Evolutionary conservation across 345 rosid genomes (phyloP), one percentile per base, ranked within the genome.

Genomic region (Raphanus raphanistrum): DNA sequence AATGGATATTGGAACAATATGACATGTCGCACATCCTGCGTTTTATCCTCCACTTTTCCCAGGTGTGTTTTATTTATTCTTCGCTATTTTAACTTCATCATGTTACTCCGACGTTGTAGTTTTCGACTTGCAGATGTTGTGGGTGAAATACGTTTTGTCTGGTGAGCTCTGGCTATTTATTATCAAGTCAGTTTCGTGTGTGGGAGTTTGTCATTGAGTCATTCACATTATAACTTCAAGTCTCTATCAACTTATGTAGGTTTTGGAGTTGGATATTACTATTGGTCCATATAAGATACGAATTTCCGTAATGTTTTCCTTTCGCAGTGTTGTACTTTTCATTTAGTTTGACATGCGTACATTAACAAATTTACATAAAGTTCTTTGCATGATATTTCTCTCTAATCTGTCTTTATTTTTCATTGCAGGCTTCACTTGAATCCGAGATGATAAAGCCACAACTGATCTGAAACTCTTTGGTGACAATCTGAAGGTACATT

Each of bases 1-100:
- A 70, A 90, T 90, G 57, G 99, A 95, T 84, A 95, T 92, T 73
- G 98, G 99, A 45, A 92, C 98, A 4, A 89, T 95, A 1, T 94
- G 98, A 21, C 99, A 95, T 83, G 99, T 87, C 4, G 86, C 75
- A 21, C 98, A 95, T 68, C 93, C 89, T 33, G n/a, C n/a, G n/a
- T n/a, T n/a, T n/a, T n/a, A n/a, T n/a, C n/a, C n/a, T n/a, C n/a
- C n/a, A n/a, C n/a, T n/a, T n/a, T n/a, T n/a, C n/a, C n/a, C n/a
- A n/a, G n/a, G n/a, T n/a, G n/a, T n/a, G n/a, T n/a, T n/a, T n/a
- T n/a, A n/a, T n/a, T n/a, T n/a, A n/a, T n/a, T n/a, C n/a, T n/a
- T n/a, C n/a, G n/a, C n/a, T n/a, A n/a, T n/a, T n/a, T n/a, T n/a
- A n/a, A n/a, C n/a, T n/a, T n/a, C n/a, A n/a, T n/a, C n/a, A n/a